These are phyloP conservation scores for Aegilops umbellulata DNA, from an alignment of 176 grass and related monocot genomes.

Conservation along the genomic window DNA sequence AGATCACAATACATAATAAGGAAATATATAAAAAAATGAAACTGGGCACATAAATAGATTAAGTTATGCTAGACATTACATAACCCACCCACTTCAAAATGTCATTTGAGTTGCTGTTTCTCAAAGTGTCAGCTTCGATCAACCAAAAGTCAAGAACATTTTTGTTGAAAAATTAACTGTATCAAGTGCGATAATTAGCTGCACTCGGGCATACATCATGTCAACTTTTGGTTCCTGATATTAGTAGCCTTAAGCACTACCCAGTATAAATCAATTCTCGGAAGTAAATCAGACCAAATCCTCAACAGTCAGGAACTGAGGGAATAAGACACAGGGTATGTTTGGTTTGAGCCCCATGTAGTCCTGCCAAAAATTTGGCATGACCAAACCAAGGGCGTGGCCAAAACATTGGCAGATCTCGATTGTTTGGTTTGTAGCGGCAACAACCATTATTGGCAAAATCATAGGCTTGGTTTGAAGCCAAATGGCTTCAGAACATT, in stretches of 20 bases:
- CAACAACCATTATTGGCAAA: no score
- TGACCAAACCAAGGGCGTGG: no score
- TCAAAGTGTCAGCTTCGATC: not conserved
- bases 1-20: not conserved
- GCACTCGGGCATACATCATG: not conserved
- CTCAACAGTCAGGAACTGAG: not conserved
- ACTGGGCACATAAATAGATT: not conserved
- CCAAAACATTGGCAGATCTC: no score
- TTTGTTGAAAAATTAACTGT: not conserved
- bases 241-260: not conserved
- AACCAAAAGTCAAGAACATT: not conserved
- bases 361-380: no score
- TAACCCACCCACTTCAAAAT: not conserved
- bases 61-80: conserved; percentile 1
- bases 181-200: not conserved
- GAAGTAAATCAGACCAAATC: not conserved
- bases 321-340: not conserved
- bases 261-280: not conserved
- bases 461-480: no score
- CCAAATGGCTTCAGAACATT: no score
- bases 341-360: no score
- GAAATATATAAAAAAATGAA: not conserved
- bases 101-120: conserved; percentile 1
- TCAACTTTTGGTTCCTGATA: not conserved
- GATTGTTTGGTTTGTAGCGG: no score